phyloP scores from a whole-genome alignment of 768 basidiomycete genomes.

The Podaxis carcinomalis region DNA sequence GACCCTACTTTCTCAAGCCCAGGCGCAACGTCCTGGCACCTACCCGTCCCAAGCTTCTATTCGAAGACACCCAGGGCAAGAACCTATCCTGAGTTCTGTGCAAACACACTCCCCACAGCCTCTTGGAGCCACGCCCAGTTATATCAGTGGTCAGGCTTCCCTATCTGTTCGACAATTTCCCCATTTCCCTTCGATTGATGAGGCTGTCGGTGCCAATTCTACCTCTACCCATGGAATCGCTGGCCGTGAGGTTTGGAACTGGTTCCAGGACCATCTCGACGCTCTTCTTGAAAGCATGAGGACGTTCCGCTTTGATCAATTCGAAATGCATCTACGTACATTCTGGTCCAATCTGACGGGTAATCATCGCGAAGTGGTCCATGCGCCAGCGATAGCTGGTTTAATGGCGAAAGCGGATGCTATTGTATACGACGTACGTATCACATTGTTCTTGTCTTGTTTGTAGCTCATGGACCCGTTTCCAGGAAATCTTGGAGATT shows the following conservation, averaged over 20 bases:
- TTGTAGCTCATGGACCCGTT: constrained; percentile 14
- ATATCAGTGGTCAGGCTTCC: constrained; percentile 46
- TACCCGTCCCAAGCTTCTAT: constrained; percentile 73
- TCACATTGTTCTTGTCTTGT: constrained; percentile 1
- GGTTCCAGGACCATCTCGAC: constrained; percentile 91
- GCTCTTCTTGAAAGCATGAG: constrained; percentile 73
- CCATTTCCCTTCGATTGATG: constrained; percentile 83
- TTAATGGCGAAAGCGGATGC: constrained; percentile 90
- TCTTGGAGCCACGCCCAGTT: constrained; percentile 35
- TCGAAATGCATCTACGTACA: constrained; percentile 79
- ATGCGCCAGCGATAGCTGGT: constrained; percentile 83
- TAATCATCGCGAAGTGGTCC: constrained; percentile 81
- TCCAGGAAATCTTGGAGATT: constrained; percentile 82
- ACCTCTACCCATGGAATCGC: constrained; percentile 74
- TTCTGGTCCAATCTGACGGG: constrained; percentile 80
- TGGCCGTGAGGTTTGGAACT: constrained; percentile 85
- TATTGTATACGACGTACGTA: constrained; percentile 85
- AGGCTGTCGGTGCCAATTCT: constrained; percentile 72
- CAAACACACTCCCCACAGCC: constrained; percentile 56
- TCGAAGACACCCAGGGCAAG: constrained; percentile 65
- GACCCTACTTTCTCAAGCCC: constrained; percentile 71
- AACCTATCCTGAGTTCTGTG: constrained; percentile 43
- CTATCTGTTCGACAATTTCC: constrained; percentile 72
- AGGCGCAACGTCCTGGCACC: constrained; percentile 56
- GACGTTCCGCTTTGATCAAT: constrained; percentile 81